Conservation (phyloP, 192 early-diverging fungal genomes). For the Lobosporangium transversale region DNA sequence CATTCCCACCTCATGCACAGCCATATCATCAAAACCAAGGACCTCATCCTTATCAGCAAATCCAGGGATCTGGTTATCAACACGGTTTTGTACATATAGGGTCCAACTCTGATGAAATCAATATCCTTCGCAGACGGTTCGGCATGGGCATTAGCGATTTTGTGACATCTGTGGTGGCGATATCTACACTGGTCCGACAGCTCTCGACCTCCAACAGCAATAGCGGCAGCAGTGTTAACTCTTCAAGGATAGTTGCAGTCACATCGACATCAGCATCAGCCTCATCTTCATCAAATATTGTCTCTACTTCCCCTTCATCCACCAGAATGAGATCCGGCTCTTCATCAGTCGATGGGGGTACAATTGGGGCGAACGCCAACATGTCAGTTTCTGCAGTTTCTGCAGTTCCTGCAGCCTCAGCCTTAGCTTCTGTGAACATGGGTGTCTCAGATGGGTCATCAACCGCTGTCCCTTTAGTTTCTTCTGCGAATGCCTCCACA, state of each 20-base stretch:
- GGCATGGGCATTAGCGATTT: conserved; percentile 49
- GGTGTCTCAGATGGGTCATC: too few relatives aligned
- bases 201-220: conserved; percentile 12
- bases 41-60: conserved; percentile 22
- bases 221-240: conserved; percentile 1
- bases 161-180: conserved; percentile 40
- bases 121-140: conserved; percentile 30
- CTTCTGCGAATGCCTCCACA: too few relatives aligned
- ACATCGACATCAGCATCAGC: not conserved
- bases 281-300: not conserved
- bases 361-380: not conserved
- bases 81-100: not conserved
- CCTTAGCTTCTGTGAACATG: too few relatives aligned
- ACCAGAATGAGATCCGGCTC: conserved; percentile 8
- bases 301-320: conserved; percentile 20
- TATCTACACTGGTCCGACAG: conserved; percentile 38
- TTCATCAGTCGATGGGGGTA: conserved; percentile 2
- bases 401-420: too few relatives aligned
- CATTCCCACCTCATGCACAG: not conserved
- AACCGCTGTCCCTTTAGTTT: too few relatives aligned
- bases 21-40: conserved; percentile 6
- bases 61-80: conserved; percentile 4
- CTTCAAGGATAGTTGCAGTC: not conserved
- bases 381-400: too few relatives aligned
- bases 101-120: conserved; percentile 11